Base-by-base conservation (phyloP, 1,284 basidiomycete genomes). In the Singerocomus inundabilis region DNA sequence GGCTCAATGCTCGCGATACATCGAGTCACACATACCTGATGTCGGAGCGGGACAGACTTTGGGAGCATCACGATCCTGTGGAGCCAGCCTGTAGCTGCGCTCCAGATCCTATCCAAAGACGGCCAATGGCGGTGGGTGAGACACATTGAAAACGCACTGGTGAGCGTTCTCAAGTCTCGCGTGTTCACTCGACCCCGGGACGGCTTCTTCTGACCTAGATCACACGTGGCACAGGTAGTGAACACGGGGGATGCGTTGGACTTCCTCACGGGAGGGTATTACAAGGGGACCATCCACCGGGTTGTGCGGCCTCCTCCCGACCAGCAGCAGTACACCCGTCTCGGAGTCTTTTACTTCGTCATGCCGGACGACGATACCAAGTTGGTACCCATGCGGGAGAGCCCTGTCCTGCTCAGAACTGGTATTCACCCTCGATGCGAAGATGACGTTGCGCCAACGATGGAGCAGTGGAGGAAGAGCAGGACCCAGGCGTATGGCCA, bases 221-320 rank as follows among this genome's bases (percentile, higher is more conserved):
- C n/a, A n/a, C n/a, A n/a, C n/a, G n/a, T n/a, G n/a, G n/a, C n/a
- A n/a, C 18, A 76, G 76, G 69, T 77, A 29, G 68, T 81, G 48
- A 82, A 87, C 55, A 74, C 77, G 1, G 84, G 83, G 15, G 85
- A 85, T 56, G 71, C 74, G 0, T 59, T 82, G 33, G 73, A 76
- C 34, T 82, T 83, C 64, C 69, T 84, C 12, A 79, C 78, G 1
- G 81, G 80, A 3, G 76, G 75, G 3, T 75, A 71, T 55, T 75
- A 80, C 62, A 74, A 72, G 47, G 72, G 71, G 6, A 79, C 74
- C 4, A 67, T 74, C 25, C 76, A 77, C 47, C 65, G 74, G 34
- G 75, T 78, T 7, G 60, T 70, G 5, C 66, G 71, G 28, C 77
- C 75, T 2, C 78, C 75, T 5, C 54, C 53, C 0, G 76, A 77